phyloP scores from a whole-genome alignment of 2,329 filamentous ascomycete species.

The Fusarium gaditjirri region DNA sequence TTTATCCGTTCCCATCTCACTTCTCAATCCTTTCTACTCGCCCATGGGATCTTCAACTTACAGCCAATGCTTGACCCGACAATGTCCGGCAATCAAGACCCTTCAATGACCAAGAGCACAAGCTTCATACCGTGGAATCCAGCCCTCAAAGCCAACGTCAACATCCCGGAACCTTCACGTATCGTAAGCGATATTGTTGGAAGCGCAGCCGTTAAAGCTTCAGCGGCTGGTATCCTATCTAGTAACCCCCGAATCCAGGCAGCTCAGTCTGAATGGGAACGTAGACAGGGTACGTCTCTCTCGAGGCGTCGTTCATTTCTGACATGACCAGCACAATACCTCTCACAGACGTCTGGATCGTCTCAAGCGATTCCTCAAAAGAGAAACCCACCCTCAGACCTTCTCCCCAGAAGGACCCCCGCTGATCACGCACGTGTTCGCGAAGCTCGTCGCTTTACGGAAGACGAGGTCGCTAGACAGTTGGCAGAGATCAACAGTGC shows the following conservation, averaged over 20 bases:
- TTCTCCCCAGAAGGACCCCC: conserved; percentile 15
- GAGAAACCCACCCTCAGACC: conserved; percentile 14
- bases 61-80: conserved; percentile 10
- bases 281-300: conserved; percentile 10
- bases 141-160: conserved; percentile 11
- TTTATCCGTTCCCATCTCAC: not conserved
- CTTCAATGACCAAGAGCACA: conserved; percentile 27
- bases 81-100: conserved; percentile 1
- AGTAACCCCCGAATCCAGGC: conserved; percentile 41
- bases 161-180: conserved; percentile 17
- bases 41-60: not conserved
- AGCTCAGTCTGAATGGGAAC: conserved; percentile 48
- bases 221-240: conserved; percentile 12
- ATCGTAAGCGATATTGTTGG: conserved; percentile 42
- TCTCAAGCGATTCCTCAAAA: conserved; percentile 9
- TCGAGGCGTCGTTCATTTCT: not conserved
- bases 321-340: conserved; percentile 14
- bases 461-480: conserved; percentile 28
- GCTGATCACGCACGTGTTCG: conserved; percentile 6
- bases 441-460: conserved; percentile 27
- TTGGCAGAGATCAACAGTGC: conserved; percentile 12
- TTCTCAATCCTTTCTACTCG: not conserved
- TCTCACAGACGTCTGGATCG: not conserved
- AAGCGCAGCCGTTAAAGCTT: not conserved
- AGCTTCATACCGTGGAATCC: conserved; percentile 33